Percentiles rank a stretch among this genome's conserved stretches.
phyloP scores from a whole-genome alignment of 345 rosid species.

The Xanthoceras sorbifolium region DNA sequence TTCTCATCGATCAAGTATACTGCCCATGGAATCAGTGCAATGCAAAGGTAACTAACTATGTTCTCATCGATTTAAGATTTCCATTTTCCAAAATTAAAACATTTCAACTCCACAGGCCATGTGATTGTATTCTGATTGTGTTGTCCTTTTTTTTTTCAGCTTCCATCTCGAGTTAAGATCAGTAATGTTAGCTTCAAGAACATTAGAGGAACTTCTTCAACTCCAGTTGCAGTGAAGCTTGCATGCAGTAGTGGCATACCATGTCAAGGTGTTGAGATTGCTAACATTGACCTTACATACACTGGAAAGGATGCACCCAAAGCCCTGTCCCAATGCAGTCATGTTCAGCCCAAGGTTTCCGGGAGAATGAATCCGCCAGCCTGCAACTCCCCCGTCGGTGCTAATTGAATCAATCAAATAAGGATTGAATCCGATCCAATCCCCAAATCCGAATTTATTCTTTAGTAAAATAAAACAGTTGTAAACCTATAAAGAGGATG shows the following conservation, averaged over 20 bases:
- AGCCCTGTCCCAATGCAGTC: background rate
- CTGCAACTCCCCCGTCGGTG: background rate
- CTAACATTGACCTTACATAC: constrained; percentile 13
- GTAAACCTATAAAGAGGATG: no score
- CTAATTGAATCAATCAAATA: background rate
- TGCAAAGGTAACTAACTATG: background rate
- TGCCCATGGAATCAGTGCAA: constrained; percentile 13
- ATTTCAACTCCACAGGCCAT: background rate
- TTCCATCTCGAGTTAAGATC: constrained; percentile 10
- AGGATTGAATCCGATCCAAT: no score
- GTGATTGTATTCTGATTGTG: background rate
- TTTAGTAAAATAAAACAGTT: no score
- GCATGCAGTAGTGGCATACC: background rate
- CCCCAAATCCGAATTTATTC: no score
- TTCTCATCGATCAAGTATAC: constrained; percentile 17
- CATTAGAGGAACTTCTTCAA: constrained; percentile 19
- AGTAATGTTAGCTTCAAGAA: constrained; percentile 9
- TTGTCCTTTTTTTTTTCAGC: background rate
- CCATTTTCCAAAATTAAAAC: no score
- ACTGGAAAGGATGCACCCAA: background rate
- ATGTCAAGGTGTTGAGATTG: background rate
- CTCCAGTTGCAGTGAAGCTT: background rate
- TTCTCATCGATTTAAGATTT: background rate
- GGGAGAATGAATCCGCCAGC: background rate
- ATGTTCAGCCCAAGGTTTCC: constrained; percentile 3